These are phyloP conservation scores for Arthrobotrys musiformis DNA, from an alignment of 2,329 filamentous ascomycete genomes.

Conservation along the genomic window DNA sequence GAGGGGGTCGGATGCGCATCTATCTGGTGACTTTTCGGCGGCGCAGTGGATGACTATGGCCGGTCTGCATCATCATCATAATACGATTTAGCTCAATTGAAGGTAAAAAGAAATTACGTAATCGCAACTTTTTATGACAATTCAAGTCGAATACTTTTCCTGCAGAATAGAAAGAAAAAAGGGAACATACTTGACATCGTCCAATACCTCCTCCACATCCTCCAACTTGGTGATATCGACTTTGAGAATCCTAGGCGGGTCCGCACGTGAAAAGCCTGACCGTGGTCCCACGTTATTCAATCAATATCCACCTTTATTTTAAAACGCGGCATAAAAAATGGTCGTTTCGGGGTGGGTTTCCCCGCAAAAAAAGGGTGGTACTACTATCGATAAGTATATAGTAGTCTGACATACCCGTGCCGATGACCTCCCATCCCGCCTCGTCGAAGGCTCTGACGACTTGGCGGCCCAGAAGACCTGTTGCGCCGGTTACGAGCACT, in stretches of 20 bases:
- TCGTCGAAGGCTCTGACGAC: slow-evolving; percentile 76
- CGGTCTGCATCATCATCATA: slow-evolving; percentile 74
- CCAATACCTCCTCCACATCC: slow-evolving; percentile 67
- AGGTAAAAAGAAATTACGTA: not conserved
- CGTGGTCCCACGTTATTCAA: slow-evolving; percentile 33
- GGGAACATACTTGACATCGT: slow-evolving; percentile 68
- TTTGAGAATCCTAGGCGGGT: slow-evolving; percentile 74
- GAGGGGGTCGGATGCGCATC: slow-evolving; percentile 81
- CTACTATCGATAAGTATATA: too few species aligned
- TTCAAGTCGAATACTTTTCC: not conserved
- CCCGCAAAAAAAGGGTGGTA: not conserved
- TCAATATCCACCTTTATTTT: not conserved
- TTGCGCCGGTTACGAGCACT: slow-evolving; percentile 83
- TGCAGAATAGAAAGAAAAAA: not conserved
- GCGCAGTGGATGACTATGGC: slow-evolving; percentile 85
- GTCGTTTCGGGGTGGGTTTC: not conserved
- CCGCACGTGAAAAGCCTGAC: slow-evolving; percentile 74
- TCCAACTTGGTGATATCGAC: slow-evolving; percentile 67
- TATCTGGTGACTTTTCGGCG: slow-evolving; percentile 87
- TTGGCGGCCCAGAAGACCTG: slow-evolving; percentile 82
- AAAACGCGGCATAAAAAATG: slow-evolving; percentile 57
- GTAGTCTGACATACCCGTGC: slow-evolving; percentile 69
- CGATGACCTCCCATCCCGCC: slow-evolving; percentile 75
- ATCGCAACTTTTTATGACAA: slow-evolving; percentile 4
- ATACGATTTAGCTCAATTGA: too few species aligned